Evolutionary conservation across 805 yeast genomes (phyloP).

Genomic region (Sugiyamaella valdiviana): DNA sequence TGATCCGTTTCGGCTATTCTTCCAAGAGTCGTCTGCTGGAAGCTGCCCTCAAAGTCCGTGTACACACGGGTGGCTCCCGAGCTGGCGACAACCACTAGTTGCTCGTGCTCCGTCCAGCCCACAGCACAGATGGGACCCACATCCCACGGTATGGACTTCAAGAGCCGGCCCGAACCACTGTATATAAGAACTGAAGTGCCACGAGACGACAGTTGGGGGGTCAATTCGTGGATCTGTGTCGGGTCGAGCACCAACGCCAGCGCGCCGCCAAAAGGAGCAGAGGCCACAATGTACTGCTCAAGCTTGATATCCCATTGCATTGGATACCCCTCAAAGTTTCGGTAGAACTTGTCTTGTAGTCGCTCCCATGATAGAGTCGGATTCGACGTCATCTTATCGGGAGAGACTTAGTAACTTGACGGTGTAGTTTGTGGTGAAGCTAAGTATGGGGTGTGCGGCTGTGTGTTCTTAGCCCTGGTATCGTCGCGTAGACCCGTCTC

Average conservation of each 20-base stretch:
- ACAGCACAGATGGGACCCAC: conserved; percentile 47
- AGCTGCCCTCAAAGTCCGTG: conserved; percentile 61
- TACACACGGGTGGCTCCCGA: conserved; percentile 52
- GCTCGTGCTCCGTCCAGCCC: conserved; percentile 49
- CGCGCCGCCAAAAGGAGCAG: conserved; percentile 50
- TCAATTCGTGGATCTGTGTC: conserved; percentile 25
- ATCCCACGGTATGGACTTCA: conserved; percentile 32
- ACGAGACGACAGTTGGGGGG: conserved; percentile 11
- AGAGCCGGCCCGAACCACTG: conserved; percentile 29
- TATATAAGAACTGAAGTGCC: conserved; percentile 23
- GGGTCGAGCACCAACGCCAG: conserved; percentile 40
- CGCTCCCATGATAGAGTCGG: conserved; percentile 59
- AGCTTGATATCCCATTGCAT: conserved; percentile 45
- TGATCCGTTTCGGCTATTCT: conserved; percentile 31
- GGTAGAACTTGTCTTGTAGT: conserved; percentile 62
- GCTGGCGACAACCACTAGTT: conserved; percentile 49
- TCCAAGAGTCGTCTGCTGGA: conserved; percentile 46
- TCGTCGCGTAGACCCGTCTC: no score
- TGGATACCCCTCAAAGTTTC: conserved; percentile 51
- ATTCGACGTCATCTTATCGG: conserved; percentile 12
- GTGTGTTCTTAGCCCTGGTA: no score
- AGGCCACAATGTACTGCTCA: conserved; percentile 40
- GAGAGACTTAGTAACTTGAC: no score
- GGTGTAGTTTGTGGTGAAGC: no score
- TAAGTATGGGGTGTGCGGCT: not conserved